phyloP scores from a whole-genome alignment of 1,139 yeast genomes.

The Hyphopichia pseudoburtonii region DNA sequence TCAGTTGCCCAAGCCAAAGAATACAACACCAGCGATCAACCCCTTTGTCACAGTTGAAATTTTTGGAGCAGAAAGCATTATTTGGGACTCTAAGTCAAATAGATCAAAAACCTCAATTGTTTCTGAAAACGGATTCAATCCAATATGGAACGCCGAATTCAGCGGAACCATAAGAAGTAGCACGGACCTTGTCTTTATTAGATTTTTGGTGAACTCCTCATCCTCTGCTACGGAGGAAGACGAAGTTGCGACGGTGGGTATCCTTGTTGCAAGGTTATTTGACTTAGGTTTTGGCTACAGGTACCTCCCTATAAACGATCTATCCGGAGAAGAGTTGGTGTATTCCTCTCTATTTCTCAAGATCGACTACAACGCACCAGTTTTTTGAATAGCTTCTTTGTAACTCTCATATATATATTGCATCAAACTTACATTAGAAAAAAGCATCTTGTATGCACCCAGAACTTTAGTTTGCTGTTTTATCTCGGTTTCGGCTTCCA shows the following conservation, averaged over 20 bases:
- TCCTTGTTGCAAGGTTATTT: conserved; percentile 52
- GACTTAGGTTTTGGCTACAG: conserved; percentile 75
- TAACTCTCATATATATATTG: too few relatives aligned
- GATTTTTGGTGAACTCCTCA: conserved; percentile 28
- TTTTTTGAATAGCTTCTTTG: too few relatives aligned
- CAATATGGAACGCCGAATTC: conserved; percentile 68
- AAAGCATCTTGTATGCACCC: too few relatives aligned
- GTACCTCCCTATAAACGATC: conserved; percentile 72
- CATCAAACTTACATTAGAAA: too few relatives aligned
- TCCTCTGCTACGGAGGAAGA: conserved; percentile 19
- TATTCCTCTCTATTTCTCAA: conserved; percentile 75
- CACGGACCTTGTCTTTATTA: conserved; percentile 35
- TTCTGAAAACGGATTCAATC: conserved; percentile 76
- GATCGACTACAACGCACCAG: conserved; percentile 27
- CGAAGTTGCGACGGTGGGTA: conserved; percentile 51
- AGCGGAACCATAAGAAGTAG: conserved; percentile 41
- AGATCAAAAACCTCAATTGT: conserved; percentile 36
- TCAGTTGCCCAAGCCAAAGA: conserved; percentile 69
- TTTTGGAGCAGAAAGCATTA: conserved; percentile 36
- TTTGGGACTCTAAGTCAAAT: conserved; percentile 20
- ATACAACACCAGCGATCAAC: conserved; percentile 42
- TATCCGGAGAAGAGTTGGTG: conserved; percentile 77
- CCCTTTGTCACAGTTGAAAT: conserved; percentile 63
- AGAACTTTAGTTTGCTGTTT: too few relatives aligned
- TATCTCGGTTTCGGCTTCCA: too few relatives aligned